Evolutionary conservation across 1,284 basidiomycete genomes (phyloP), one percentile per base, ranked within the genome.

Genomic region (Naganishia albida): DNA sequence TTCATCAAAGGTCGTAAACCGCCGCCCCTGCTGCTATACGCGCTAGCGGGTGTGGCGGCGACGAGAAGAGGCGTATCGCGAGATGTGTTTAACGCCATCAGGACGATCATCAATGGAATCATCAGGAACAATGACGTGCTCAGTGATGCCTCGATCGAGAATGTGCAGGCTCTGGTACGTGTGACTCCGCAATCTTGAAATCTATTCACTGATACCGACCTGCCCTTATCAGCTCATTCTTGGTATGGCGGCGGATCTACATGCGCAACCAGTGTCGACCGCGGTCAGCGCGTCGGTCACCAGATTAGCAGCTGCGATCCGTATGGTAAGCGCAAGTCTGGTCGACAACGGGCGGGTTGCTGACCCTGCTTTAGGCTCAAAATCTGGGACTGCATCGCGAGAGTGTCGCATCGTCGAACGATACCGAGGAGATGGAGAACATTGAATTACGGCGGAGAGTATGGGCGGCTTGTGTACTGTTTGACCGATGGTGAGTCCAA

Each of bases 111-210:
- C 71, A 93, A 94, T 74, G 85, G 83, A 62, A 83, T 94, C 48
- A 88, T 99, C 76, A 88, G 92, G 77, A 84, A 86, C 51, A 92
- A 95, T 66, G 94, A 98, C 76, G 87, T 96, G 44, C 81, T 97
- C 66, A 91, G 89, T 62, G 91, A 89, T 53, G 87, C 92, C 38
- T 87, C 87, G 50, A 86, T 94, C 67, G 85, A 87, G 67, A 93
- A 96, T 72, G 88, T 98, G 25, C 93, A 97, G 77, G 86, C 91
- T 1, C 78, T 98, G 66, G 83, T 98, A 68, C 88, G 76, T 73
- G 26, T 39, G 28, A 0, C 13, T 34, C 7, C 3, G 7, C 16
- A 38, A 34, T 39, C 10, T 34, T 34, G 34, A 30, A 15, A 20
- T 25, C 16, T 12, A 30, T 23, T 16, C 10, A 34, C 42, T 44